Evolutionary conservation across 2,329 filamentous ascomycete species (phyloP), one percentile per base, ranked within the genome.

Genomic region (Epichloe scottii): DNA sequence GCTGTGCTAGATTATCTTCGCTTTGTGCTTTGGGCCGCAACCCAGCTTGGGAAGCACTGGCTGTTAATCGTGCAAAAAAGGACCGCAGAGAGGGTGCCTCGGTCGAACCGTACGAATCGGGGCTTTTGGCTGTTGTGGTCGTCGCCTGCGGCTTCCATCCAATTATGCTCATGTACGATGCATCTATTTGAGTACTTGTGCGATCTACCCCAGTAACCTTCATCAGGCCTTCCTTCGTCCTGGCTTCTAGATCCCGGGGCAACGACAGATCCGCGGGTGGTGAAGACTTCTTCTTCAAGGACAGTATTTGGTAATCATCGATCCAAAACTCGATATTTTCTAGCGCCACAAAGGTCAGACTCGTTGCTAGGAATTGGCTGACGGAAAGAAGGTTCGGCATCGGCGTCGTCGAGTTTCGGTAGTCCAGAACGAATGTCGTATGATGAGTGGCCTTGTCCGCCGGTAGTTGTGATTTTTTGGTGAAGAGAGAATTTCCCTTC

Each of bases 401-500:
- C 2, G 90, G 88, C 0, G 89, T 91, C 0, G 87, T 90, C 33
- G 80, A 80, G 64, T 94, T 96, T 62, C 93, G 80, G 67, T 97
- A 96, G 63, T 97, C 90, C 45, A 98, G 76, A 45, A 96, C 83
- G 63, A 98, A 98, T n/a, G 85, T 86, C 2, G 94, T 98, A 59
- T 91, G 80, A 34, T 73, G 73, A 51, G 76, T 85, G 15, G 75
- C 70, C 61, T 89, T 77, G 23, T 79, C 79, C 44, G 80, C 74
- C 1, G 85, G 82, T 7, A 96, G 70, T 57, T 83, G 82, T 21
- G 93, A 76, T 58, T 89, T 87, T 60, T 90, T 85, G 23, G 94
- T 98, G 65, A 95, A 97, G 2, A 98, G 77, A 5, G 89, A 88
- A 66, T 97, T 97, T n/a, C 87, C 90, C 67, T 96, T 97, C 94